Evolutionary conservation across 73 alveolate genomes (phyloP).

Genomic region (Tetrahymena thermophila): DNA sequence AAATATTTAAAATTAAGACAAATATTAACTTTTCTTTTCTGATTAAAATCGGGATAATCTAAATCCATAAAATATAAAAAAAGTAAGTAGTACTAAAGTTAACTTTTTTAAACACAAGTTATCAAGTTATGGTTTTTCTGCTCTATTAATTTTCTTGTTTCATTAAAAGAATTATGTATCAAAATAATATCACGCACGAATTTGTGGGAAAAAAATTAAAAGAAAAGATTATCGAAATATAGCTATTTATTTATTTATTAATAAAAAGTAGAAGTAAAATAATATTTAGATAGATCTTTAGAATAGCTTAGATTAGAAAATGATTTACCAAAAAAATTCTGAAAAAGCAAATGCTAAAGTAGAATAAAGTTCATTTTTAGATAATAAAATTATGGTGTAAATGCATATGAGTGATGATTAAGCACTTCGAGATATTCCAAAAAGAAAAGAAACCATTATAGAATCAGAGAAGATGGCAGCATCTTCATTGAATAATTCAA

Average conservation of each 20-base stretch:
- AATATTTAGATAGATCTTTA: not conserved
- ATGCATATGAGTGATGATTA: not conserved
- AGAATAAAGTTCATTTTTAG: not conserved
- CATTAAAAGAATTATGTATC: too few species aligned
- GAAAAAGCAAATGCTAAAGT: not conserved
- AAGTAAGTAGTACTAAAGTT: too few species aligned
- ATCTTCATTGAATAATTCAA: not conserved
- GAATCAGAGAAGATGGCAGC: not conserved
- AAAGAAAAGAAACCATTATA: not conserved
- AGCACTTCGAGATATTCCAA: not conserved
- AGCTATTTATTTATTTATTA: not conserved
- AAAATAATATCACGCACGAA: not conserved
- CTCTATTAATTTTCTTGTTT: too few species aligned
- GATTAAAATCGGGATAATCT: too few species aligned
- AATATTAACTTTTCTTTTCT: too few species aligned
- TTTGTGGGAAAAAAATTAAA: not conserved
- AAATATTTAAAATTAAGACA: too few species aligned
- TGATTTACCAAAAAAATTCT: not conserved
- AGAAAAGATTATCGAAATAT: too few species aligned
- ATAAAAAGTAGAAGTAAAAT: not conserved
- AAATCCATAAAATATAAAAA: too few species aligned
- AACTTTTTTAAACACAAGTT: too few species aligned
- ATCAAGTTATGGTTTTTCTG: too few species aligned
- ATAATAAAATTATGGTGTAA: not conserved
- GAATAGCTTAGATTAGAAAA: not conserved